phyloP scores from a whole-genome alignment of 2,329 filamentous ascomycete species.

The Paracoccidioides lutzii region DNA sequence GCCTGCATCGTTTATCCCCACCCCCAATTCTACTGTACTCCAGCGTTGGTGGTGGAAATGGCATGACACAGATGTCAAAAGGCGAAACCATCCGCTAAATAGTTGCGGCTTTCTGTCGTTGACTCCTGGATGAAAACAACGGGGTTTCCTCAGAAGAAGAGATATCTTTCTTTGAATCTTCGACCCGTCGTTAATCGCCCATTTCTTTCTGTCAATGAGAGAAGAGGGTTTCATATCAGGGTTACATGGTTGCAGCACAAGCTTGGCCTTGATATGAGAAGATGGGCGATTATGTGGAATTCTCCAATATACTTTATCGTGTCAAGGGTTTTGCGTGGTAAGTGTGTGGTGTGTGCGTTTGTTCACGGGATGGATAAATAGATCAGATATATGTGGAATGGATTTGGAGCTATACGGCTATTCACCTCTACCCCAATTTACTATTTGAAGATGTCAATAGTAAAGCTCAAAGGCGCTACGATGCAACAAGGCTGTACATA shows the following conservation, averaged over 20 bases:
- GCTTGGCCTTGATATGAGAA: not conserved
- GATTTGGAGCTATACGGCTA: too few relatives aligned
- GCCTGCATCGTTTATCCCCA: constrained; percentile 26
- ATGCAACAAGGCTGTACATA: too few relatives aligned
- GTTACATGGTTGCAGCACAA: constrained; percentile 22
- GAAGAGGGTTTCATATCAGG: constrained; percentile 39
- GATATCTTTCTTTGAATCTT: constrained; percentile 6
- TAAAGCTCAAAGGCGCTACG: too few relatives aligned
- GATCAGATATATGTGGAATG: too few relatives aligned
- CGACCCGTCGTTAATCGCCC: constrained; percentile 39
- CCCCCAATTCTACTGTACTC: not conserved
- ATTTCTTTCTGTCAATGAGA: constrained; percentile 34
- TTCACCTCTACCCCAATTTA: too few relatives aligned
- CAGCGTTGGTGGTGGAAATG: constrained; percentile 7
- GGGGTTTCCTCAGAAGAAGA: constrained; percentile 30
- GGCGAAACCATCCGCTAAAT: constrained; percentile 20
- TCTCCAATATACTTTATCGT: not conserved
- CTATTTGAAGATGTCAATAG: too few relatives aligned
- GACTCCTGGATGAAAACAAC: constrained; percentile 22
- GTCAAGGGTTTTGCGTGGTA: not conserved
- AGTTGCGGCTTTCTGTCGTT: constrained; percentile 35
- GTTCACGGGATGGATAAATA: too few relatives aligned
- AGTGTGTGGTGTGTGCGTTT: too few relatives aligned
- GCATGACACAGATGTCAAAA: constrained; percentile 28
- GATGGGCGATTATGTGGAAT: not conserved